These are phyloP conservation scores for Pseudogymnoascus sp. DNA, from an alignment of 2,329 filamentous ascomycete species.

Conservation along the genomic window DNA sequence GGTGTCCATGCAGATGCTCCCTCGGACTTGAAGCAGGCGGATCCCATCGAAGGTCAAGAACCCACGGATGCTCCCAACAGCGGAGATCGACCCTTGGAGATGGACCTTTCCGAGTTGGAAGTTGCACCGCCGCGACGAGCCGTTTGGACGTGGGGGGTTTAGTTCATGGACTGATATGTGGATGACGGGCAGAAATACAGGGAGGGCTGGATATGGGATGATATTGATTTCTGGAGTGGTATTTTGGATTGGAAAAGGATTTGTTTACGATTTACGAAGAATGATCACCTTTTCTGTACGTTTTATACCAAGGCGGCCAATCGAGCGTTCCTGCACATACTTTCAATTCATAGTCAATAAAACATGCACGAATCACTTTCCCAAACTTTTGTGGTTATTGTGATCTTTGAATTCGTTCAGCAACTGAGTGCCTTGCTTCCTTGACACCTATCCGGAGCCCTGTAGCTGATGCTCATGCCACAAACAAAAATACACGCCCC, in stretches of 20 bases:
- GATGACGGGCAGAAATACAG: not conserved
- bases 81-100: not conserved
- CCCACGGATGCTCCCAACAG: not conserved
- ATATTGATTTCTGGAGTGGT: not conserved
- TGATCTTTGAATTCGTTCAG: constrained; percentile 1
- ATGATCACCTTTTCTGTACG: not conserved
- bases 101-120: not conserved
- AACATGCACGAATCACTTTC: not conserved
- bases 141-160: not conserved
- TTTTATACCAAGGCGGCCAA: not conserved
- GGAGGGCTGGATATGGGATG: not conserved
- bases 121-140: not conserved
- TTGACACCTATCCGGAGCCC: constrained; percentile 6
- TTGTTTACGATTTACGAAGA: not conserved
- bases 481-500: constrained; percentile 8
- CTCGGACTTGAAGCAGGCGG: not conserved
- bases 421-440: constrained; percentile 6
- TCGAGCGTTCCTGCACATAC: not conserved
- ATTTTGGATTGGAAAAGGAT: not conserved
- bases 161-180: not conserved
- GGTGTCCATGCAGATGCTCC: not conserved
- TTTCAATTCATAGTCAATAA: not conserved
- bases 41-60: not conserved
- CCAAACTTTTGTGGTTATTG: not conserved
- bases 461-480: constrained; percentile 6